Evolutionary conservation across 179 eudicot species (phyloP), one percentile per base, ranked within the genome.

Genomic region (Silene coronaria): DNA sequence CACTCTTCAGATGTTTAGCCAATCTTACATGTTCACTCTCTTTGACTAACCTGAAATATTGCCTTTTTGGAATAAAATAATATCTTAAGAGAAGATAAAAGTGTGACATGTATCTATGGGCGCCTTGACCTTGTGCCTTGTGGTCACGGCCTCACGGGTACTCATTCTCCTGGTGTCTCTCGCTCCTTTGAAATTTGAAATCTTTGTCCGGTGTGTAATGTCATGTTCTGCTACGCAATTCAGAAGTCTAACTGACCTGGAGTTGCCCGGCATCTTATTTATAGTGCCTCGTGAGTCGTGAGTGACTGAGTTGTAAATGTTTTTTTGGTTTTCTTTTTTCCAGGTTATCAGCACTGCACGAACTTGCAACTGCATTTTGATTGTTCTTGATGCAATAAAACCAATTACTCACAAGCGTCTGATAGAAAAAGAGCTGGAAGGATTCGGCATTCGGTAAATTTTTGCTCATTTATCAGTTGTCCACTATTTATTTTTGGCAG

Each of bases 261-360:
- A 23, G 23, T 24, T 45, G 23, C 7, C 19, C 28, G 6, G 28
- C 48, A 72, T 72, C 14, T 62, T 6, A 21, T 28, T 51, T 67
- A 17, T 71, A 5, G 28, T 45, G 21, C 46, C 42, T 28, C n/a
- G n/a, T 51, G 42, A 14, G 62, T 10, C 8, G n/a, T n/a, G n/a
- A n/a, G n/a, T 32, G 19, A 17, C 32, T 24, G 28, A 65, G 23
- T 26, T 21, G 61, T 19, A 64, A 30, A 36, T 68, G 17, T 51
- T 51, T 0, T 7, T 51, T 51, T 51, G 58, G 0, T 23, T 24
- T 32, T 38, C 64, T 42, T 32, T 51, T 71, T n/a, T 53, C 28
- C 89, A 95, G 99, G 99, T 95, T 72, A 95, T 95, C 90, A 95
- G 99, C 77, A 95, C 99, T 69, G 99, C 99, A 30, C 86, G 99